Base-by-base conservation (phyloP, 2,329 filamentous ascomycete species). In the Penicillium nordicum region DNA sequence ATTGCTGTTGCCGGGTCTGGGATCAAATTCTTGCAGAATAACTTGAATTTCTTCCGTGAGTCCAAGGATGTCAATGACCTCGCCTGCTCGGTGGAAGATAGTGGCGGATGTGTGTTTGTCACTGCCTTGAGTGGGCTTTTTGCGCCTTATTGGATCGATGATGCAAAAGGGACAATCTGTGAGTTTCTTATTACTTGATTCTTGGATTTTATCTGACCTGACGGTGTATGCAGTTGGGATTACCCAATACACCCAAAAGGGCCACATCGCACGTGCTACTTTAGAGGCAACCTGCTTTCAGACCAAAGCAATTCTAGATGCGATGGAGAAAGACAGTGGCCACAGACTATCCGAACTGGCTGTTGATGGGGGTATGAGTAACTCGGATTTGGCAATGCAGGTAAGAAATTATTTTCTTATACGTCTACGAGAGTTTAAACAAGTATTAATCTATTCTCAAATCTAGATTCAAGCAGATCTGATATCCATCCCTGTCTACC, bases 111-210 rank as follows among this genome's bases (percentile, higher is more conserved):
- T 51, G 85, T 93, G 12, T 87, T 96, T 67, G 92, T 96, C 53
- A 96, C 92, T 7, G 92, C 91, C 1, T 96, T 96, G 72, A 92
- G 88, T 71, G 92, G 92, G 44, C 82, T 96, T 2, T 96, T 96
- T 71, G 92, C 92, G 0, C 92, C 92, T 0, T 96, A 96, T 74
- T 96, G 92, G 92, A 92, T 96, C 60, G 90, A 95, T 70, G 90
- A 95, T 73, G 90, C 90, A n/a, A 88, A 92, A 71, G 92, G 92
- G 52, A 96, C 91, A 5, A 85, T 94, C 49, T 92, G 83, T 86
- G 78, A 76, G 81, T 75, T 12, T 47, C 18, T 25, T 23, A 27
- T 23, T 49, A 2, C 27, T 8, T 44, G 29, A 36, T 34, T 14
- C 14, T 12, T 9, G 12, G n/a, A 25, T 29, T 25, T 9, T 32